These are phyloP conservation scores for Calonectria pauciramosa DNA, from an alignment of 2,329 filamentous ascomycete species.

Conservation along the genomic window DNA sequence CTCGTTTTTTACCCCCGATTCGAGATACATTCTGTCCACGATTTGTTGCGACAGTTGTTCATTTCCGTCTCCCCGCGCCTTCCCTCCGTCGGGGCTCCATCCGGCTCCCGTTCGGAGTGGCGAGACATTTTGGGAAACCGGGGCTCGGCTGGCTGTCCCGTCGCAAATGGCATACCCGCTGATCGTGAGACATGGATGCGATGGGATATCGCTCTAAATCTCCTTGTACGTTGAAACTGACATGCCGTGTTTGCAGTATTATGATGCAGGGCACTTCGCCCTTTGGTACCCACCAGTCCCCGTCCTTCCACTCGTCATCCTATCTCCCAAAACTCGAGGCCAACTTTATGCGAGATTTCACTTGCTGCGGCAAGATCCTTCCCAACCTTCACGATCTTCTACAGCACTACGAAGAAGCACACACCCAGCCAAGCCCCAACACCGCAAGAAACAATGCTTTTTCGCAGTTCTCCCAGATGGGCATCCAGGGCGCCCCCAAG, in stretches of 20 bases:
- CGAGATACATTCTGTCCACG: neutral
- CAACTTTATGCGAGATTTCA: slow-evolving; percentile 97
- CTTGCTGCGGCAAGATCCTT: slow-evolving; percentile 90
- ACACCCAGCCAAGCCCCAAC: slow-evolving; percentile 77
- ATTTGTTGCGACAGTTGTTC: neutral
- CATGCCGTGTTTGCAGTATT: slow-evolving; percentile 70
- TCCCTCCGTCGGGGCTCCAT: slow-evolving; percentile 12
- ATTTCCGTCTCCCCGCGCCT: slow-evolving; percentile 5
- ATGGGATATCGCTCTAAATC: slow-evolving; percentile 25
- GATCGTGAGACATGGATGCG: slow-evolving; percentile 24
- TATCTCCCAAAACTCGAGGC: slow-evolving; percentile 97
- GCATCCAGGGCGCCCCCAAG: slow-evolving; percentile 49
- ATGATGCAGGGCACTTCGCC: slow-evolving; percentile 98
- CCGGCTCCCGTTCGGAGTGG: slow-evolving; percentile 33
- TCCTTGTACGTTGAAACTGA: slow-evolving; percentile 35
- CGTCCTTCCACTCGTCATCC: slow-evolving; percentile 95
- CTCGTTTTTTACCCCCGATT: neutral
- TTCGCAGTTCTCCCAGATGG: slow-evolving; percentile 55
- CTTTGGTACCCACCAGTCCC: slow-evolving; percentile 84
- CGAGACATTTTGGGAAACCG: slow-evolving; percentile 40
- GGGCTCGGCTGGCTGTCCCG: slow-evolving; percentile 32
- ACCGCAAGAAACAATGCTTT: slow-evolving; percentile 57
- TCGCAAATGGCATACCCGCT: slow-evolving; percentile 26
- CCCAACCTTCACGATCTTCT: slow-evolving; percentile 94
- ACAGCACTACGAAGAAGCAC: slow-evolving; percentile 96